Percentiles rank a stretch among this genome's conserved stretches.
phyloP scores from a whole-genome alignment of 306 rosid species.

The Betula pendula region DNA sequence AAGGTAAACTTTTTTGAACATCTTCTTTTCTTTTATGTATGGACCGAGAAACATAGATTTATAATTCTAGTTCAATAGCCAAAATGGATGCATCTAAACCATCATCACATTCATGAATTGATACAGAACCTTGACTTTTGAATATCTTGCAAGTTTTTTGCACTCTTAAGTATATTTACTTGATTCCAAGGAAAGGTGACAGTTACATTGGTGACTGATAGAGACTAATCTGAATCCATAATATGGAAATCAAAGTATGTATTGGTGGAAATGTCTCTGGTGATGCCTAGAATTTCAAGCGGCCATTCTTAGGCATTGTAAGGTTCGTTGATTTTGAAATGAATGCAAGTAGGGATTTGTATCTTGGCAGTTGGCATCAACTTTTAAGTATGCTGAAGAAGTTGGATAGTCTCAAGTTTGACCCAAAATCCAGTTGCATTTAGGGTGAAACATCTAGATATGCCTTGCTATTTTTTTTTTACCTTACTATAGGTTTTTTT shows the following conservation, averaged over 20 bases:
- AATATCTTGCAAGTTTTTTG: neutral
- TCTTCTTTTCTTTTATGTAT: neutral
- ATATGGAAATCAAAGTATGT: neutral
- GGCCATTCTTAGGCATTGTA: neutral
- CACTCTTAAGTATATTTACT: neutral
- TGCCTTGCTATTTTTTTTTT: neutral
- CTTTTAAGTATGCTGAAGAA: neutral
- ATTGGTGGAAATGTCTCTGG: neutral
- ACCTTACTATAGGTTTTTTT: no score
- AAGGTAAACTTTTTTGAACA: constrained; percentile 47
- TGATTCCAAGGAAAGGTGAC: neutral
- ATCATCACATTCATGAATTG: neutral
- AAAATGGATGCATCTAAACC: neutral
- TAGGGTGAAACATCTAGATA: neutral
- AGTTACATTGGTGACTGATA: neutral
- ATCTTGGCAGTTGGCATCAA: neutral
- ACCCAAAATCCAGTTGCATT: neutral
- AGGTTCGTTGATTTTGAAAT: neutral
- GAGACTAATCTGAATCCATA: neutral
- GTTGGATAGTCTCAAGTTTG: neutral
- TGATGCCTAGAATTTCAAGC: neutral
- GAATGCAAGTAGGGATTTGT: neutral
- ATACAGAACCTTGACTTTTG: neutral
- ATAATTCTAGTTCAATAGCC: neutral
- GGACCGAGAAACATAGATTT: neutral